Percentiles rank a stretch among this genome's conserved stretches.
phyloP scores from a whole-genome alignment of 169 alveolate genomes.

The Theileria orientalis region DNA sequence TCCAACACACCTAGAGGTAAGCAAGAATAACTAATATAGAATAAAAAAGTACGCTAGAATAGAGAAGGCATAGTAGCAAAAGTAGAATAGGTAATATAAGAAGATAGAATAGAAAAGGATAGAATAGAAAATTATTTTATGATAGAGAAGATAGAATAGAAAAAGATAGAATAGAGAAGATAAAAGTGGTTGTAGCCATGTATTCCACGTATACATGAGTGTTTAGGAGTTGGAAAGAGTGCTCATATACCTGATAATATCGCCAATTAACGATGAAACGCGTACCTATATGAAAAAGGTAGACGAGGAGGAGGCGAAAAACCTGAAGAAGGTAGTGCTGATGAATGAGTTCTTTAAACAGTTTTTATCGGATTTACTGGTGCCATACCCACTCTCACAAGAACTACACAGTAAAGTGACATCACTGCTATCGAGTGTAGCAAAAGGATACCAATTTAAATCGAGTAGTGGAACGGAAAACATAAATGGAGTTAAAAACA shows the following conservation, averaged over 20 bases:
- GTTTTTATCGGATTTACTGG: constrained; percentile 63
- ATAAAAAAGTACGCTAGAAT: not conserved
- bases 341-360: constrained; percentile 55
- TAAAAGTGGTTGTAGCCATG: too few relatives aligned
- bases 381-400: constrained; percentile 55
- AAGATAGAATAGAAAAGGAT: not conserved
- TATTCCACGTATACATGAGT: too few relatives aligned
- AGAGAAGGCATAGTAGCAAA: not conserved
- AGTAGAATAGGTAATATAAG: not conserved
- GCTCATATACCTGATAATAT: constrained; percentile 37
- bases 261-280: constrained; percentile 41
- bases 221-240: constrained; percentile 57
- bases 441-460: not conserved
- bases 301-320: constrained; percentile 48
- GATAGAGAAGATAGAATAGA: not conserved
- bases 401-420: constrained; percentile 38
- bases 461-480: not conserved
- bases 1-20: constrained; percentile 19
- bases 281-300: constrained; percentile 31
- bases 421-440: constrained; percentile 35
- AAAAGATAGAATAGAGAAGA: not conserved
- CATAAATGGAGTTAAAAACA: too few relatives aligned
- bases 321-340: constrained; percentile 60
- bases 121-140: not conserved
- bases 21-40: not conserved